Evolutionary conservation across 2,329 filamentous ascomycete genomes (phyloP), one percentile per base, ranked within the genome.

Genomic region (Ophiostoma montium): DNA sequence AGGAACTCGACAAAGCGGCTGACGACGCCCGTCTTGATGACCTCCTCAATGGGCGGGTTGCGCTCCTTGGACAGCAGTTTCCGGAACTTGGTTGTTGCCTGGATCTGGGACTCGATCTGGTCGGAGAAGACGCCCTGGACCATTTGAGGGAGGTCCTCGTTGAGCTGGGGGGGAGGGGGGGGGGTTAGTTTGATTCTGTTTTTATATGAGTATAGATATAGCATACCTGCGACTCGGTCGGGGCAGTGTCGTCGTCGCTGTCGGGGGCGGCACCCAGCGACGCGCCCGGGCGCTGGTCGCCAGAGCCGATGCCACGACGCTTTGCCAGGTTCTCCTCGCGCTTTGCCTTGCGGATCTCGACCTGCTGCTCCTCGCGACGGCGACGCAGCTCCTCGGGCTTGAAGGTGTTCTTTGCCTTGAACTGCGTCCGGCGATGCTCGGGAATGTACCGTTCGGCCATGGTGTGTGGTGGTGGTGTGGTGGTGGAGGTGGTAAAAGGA

Each of bases 371-470:
- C 68, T 98, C 92, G 65, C 92, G 92, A 65, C 92, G 92, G 63
- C 92, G 89, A 66, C 92, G 87, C 58, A 98, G 83, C 74, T 98
- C 92, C 67, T 98, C 92, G 61, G 90, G 90, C 80, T 95, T 95
- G 78, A 98, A 96, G 63, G 87, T 87, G 70, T 86, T 90, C 79
- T 95, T 95, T 50, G 92, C 92, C 84, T 98, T 98, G 82, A 95
- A 98, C 74, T 95, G 89, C 58, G 87, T 95, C 65, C 92, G 89
- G 68, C 92, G 88, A 76, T 98, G 92, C 75, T 98, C 92, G 67
- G 92, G 92, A 64, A 98, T 98, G 75, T 95, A 98, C 63, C 92
- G 86, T 69, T 98, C 92, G 68, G 92, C 85, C 92, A 98, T 98
- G 71, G 61, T 82, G 38, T 67, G 65, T 65, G 64, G 64, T 57